Evolutionary conservation across 345 rosid genomes (phyloP), one percentile per base, ranked within the genome.

Genomic region (Ceriops tagal): DNA sequence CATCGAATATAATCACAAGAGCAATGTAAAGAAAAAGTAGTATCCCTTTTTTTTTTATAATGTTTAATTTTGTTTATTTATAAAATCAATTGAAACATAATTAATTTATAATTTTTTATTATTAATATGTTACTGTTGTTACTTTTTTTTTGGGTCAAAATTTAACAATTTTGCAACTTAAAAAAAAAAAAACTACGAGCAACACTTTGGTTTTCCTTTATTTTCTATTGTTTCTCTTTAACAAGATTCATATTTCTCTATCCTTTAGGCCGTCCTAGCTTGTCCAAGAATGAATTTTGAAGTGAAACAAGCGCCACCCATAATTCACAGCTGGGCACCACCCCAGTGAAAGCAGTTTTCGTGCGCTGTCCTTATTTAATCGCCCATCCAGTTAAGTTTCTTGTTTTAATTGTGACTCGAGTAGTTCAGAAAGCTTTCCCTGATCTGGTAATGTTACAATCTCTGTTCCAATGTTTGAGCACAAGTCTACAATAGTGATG

Each of bases 321-420:
- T 15, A 39, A 39, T 39, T 10, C 46, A 39, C 15, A 39, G 46
- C 49, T 43, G 49, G 49, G 18, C 49, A 43, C 49, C 49, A 3
- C 49, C 49, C 4, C 49, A 43, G 49, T 49, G 61, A 0, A 61
- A 24, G 53, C 26, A 22, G 5, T 30, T 53, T 43, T 61, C 66
- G 49, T 58, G 57, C 30, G 66, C 21, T 53, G 34, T 68, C 21
- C 18, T 68, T 57, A 67, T 61, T 61, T 53, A 67, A 67, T 56
- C 55, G 3, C 53, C 28, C 2, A 0, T 3, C 52, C 65, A 8
- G 9, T 61, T 57, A 18, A 26, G 2, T 52, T 46, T 18, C 28
- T 53, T 53, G 7, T 21, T 10, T 15, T 13, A 51, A 66, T 43
- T 58, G 56, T 9, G 24, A 61, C 53, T 55, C 46, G 20, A 5